Evolutionary conservation across 176 grass and related monocot genomes (phyloP), one percentile per base, ranked within the genome.

Genomic region (Eragrostis curvula): DNA sequence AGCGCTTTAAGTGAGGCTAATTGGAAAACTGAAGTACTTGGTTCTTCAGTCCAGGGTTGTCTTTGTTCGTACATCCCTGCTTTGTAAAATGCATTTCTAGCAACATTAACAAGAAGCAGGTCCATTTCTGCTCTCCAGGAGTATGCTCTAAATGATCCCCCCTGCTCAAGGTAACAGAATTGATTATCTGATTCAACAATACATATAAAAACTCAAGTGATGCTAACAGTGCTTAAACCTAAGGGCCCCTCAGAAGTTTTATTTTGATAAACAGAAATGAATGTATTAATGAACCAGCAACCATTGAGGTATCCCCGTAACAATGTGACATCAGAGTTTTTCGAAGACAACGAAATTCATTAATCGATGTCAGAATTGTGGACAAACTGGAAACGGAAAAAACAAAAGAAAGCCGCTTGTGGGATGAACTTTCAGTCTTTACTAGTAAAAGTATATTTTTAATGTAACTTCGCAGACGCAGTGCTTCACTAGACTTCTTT

Each of bases 1-100:
- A 94, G 70, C 36, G 88, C 70, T 49, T 81, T 82, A 18, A 88
- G 77, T 63, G 88, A 88, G 20, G 80, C 74, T 36, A 90, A 79
- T 40, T 74, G 81, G n/a, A 85, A 86, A 49, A 86, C 74, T 30
- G 61, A 71, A 41, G 53, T 25, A 9, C 51, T 66, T 46, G 91
- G 58, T 72, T 88, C 82, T 27, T 57, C 70, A 42, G 39, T 49
- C 21, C 47, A 48, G 12, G 39, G 12, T 66, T 59, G 74, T 13
- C 65, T 88, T 70, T 52, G 30, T 23, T 77, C 57, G n/a, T 77
- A 85, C 25, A 47, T 64, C 66, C 56, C 81, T 29, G 60, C 70
- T 68, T 21, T 64, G 63, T 84, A 42, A 47, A 39, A 85, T 48
- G 88, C 73, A 11, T 71, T 79, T 88, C 48, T 86, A 39, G 91